Percentiles rank a stretch among this genome's conserved stretches.
phyloP scores from a whole-genome alignment of 805 yeast genomes.

The Scheffersomyces lignosus region DNA sequence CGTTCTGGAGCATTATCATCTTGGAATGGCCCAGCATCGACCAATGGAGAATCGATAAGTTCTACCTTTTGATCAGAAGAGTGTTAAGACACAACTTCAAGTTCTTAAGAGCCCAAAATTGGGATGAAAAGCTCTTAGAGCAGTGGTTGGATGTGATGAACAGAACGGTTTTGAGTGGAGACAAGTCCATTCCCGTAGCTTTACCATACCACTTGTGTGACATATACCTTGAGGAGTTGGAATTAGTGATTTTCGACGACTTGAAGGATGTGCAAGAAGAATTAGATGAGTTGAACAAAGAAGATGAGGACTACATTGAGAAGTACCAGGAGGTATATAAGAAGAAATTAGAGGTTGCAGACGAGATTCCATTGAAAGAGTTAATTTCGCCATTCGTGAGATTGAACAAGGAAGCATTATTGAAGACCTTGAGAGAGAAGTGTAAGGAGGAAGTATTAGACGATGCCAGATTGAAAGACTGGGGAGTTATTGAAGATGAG shows the following conservation, averaged over 20 bases:
- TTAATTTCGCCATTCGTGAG: constrained; percentile 62
- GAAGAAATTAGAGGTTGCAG: constrained; percentile 33
- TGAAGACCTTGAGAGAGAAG: constrained; percentile 65
- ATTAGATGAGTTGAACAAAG: constrained; percentile 18
- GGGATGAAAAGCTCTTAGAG: constrained; percentile 52
- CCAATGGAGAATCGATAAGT: constrained; percentile 86
- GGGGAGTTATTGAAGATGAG: constrained; percentile 54
- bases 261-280: constrained; percentile 48
- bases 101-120: constrained; percentile 51
- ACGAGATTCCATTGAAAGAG: constrained; percentile 50
- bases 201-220: constrained; percentile 85
- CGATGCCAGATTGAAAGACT: constrained; percentile 61
- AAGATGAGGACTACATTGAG: constrained; percentile 30
- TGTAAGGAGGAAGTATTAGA: constrained; percentile 64
- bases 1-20: constrained; percentile 79
- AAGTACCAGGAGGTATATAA: constrained; percentile 33
- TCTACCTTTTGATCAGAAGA: constrained; percentile 75
- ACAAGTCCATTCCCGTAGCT: constrained; percentile 63
- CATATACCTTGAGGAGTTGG: constrained; percentile 81
- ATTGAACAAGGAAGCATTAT: constrained; percentile 47
- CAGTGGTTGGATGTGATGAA: constrained; percentile 45
- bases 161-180: constrained; percentile 56
- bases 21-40: constrained; percentile 86
- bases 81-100: constrained; percentile 64
- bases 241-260: constrained; percentile 55